A percentile compares a stretch with the other conserved stretches of the same genome.
These are phyloP conservation scores for Phaeosphaeria sp. DNA, from an alignment of 2,329 filamentous ascomycete species.

Conservation along the genomic window DNA sequence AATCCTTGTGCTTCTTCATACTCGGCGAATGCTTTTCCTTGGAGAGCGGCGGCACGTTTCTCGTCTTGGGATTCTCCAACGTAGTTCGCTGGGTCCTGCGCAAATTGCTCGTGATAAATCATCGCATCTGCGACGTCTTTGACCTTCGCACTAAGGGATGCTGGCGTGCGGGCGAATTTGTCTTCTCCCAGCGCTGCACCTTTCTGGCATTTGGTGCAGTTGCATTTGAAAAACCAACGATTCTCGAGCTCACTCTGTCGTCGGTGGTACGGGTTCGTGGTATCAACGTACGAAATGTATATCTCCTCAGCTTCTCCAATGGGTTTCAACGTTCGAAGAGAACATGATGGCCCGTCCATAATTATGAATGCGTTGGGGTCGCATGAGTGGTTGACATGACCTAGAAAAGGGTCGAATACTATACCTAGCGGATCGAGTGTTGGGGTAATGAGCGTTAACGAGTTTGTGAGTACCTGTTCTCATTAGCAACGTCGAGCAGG, in stretches of 20 bases:
- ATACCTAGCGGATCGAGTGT: constrained; percentile 65
- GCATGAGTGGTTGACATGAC: constrained; percentile 68
- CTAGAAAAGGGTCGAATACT: constrained; percentile 62
- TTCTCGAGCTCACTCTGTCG: constrained; percentile 61
- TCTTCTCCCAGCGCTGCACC: constrained; percentile 50
- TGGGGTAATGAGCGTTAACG: constrained; percentile 63
- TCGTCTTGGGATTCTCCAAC: constrained; percentile 33
- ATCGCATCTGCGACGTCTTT: constrained; percentile 32
- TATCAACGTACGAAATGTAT: constrained; percentile 68
- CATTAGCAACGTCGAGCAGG: constrained; percentile 39
- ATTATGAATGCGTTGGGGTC: constrained; percentile 65
- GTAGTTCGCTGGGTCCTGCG: constrained; percentile 30
- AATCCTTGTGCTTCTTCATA: constrained; percentile 33
- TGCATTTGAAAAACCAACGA: constrained; percentile 66
- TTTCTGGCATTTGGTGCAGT: constrained; percentile 59
- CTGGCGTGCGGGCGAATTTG: constrained; percentile 45
- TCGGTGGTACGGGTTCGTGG: constrained; percentile 57
- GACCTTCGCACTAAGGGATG: constrained; percentile 30
- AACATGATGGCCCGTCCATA: constrained; percentile 61
- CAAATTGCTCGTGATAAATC: constrained; percentile 15
- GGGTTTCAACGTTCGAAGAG: constrained; percentile 59
- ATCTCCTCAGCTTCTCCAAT: constrained; percentile 65
- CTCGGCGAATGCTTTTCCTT: constrained; percentile 32
- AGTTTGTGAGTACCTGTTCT: constrained; percentile 60
- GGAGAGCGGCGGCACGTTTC: constrained; percentile 33